Evolutionary conservation across 78 protist species (phyloP).

Genomic region (Neovahlkampfia damariscottae): DNA sequence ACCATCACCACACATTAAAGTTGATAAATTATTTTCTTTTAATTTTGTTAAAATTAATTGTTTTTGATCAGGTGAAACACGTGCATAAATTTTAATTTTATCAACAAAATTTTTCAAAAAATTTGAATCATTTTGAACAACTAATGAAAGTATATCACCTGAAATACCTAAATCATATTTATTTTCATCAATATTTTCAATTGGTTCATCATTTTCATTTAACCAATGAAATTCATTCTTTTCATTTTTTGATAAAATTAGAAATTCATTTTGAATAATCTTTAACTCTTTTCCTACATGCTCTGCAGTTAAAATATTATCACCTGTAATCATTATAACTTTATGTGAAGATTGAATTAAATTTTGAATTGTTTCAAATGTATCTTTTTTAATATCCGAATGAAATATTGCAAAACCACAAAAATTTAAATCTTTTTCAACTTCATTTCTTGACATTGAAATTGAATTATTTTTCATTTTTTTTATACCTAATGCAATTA

Average conservation of each 20-base stretch:
- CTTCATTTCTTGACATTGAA: slow-evolving; percentile 5
- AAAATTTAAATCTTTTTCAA: slow-evolving; percentile 68
- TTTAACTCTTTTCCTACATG: slow-evolving; percentile 75
- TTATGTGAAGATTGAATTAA: slow-evolving; percentile 52
- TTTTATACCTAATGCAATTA: slow-evolving; percentile 63
- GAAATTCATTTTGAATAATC: slow-evolving; percentile 14
- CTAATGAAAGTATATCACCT: not conserved
- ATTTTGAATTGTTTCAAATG: slow-evolving; percentile 25
- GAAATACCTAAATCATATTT: not conserved
- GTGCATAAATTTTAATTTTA: slow-evolving; percentile 6
- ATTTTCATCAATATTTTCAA: not conserved
- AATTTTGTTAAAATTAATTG: slow-evolving; percentile 25
- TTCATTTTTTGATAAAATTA: not conserved
- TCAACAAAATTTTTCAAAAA: not conserved
- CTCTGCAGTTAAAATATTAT: slow-evolving; percentile 80
- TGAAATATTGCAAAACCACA: slow-evolving; percentile 78
- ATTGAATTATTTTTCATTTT: not conserved
- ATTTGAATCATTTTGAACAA: too few species aligned
- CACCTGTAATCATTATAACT: slow-evolving; percentile 97
- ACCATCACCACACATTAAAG: slow-evolving; percentile 99
- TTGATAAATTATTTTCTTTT: slow-evolving; percentile 36
- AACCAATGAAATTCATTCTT: too few species aligned
- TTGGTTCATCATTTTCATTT: not conserved
- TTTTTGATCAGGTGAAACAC: slow-evolving; percentile 14
- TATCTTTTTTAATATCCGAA: slow-evolving; percentile 70